Base-by-base conservation (phyloP, 306 rosid genomes). In the Vigna unguiculata region DNA sequence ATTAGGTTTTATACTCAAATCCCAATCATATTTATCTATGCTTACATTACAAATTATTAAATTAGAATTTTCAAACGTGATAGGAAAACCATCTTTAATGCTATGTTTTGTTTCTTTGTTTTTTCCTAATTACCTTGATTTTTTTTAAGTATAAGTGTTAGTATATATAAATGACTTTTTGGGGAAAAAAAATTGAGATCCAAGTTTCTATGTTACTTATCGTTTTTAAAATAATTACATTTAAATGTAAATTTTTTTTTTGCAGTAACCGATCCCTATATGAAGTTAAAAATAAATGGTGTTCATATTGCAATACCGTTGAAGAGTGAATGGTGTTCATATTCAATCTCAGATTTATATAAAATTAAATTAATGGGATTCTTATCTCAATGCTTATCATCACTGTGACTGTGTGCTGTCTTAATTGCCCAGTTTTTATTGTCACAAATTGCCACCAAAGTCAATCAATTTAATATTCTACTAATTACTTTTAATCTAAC, bases 271-370 rank as follows among this genome's bases (percentile, higher is more conserved):
- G 20, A 58, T 2, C 64, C 1, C n/a, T 55, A 12, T 57, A 55
- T 52, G 4, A 14, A 15, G 21, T 28, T 14, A 60, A 60, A 55
- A 24, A 17, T 58, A 13, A 58, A 58, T 6, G 64, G 6, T 30
- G 21, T 40, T 83, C 57, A 62, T 81, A 55, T 22, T 32, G 62
- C 62, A 59, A 59, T 14, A 59, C 41, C 10, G 20, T 13, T 59
- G 11, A 12, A 36, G 15, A 24, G 38, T 58, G 13, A 58, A 58
- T 24, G 38, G 5, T 30, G 20, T 40, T 83, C 57, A 62, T 81
- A 78, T 81, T 79, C 86, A 59, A 69, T 75, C 46, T 83, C 21
- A 52, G 70, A 74, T 60, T 72, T 25, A 72, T 54, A 32, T 22
- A 15, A 13, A 19, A 12, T 49, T 38, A 64, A 64, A 55, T 48